Base-by-base conservation (phyloP, 73 alveolate species). In the Paramecium sonneborni region DNA sequence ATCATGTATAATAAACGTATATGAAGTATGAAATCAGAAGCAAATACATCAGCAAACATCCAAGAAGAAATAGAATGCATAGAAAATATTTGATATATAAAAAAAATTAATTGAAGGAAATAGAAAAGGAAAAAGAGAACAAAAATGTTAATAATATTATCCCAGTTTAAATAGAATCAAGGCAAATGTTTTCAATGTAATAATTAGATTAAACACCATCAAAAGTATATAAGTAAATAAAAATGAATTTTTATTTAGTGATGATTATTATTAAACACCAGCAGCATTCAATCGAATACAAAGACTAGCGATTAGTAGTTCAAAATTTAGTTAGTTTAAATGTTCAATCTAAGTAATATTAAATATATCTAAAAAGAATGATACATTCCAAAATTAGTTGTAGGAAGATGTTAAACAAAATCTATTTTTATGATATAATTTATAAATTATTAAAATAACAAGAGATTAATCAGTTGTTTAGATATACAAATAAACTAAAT, bases 21-120 rank as follows among this genome's bases (percentile, higher is more conserved):
- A 34, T 21, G 38, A 34, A 72, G 55, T 28, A 14, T 32, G 86
- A 72, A 38, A 72, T 38, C 18, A 72, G 57, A 38, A 72, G 34
- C 44, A 72, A 72, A 37, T 34, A 14, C 7, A 72, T 72, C n/a
- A 72, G 57, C 5, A 79, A 46, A 6, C 90, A 79, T 79, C 90
- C 90, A 0, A 79, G 90, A 23, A 79, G 90, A 46, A 79, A 79
- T 79, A 38, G 90, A 44, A 79, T 79, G 90, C 90, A 79, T 43
- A 38, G 69, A 79, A 79, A 79, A 79, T 79, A 79, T 46, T 79
- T 79, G 55, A 46, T 79, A 30, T 79, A 79, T 41, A 79, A 79
- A n/a, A 79, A 79, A 26, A 43, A 79, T 43, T 11, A 79, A 46
- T 11, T 38, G 72, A 79, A 79, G 7, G 90, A 79, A 24, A 43